Conservation (phyloP, 352 stramenopile species). For the Aphanomyces cochlioides region DNA sequence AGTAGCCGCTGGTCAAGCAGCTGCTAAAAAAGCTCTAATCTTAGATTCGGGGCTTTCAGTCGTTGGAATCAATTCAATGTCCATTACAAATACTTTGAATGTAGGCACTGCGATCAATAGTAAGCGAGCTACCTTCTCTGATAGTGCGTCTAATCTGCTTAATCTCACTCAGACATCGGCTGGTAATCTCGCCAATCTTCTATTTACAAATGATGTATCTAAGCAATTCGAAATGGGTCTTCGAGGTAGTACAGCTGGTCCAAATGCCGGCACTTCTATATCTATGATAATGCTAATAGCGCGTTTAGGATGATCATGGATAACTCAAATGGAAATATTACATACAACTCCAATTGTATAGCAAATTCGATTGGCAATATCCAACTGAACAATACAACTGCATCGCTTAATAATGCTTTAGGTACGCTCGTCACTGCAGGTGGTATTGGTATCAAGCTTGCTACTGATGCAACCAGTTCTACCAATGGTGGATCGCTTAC, state of each 20-base stretch:
- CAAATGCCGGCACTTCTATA: background rate
- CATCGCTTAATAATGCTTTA: no score
- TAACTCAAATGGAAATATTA: no score
- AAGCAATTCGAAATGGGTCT: background rate
- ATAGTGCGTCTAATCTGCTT: background rate
- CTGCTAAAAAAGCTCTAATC: background rate
- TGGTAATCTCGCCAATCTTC: background rate
- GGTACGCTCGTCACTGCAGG: no score
- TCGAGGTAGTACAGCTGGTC: background rate
- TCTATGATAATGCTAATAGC: background rate
- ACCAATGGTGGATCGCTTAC: no score
- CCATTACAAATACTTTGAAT: background rate
- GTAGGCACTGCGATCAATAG: background rate
- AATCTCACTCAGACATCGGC: background rate
- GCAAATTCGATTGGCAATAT: background rate
- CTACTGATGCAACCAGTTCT: no score
- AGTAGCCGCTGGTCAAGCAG: no score
- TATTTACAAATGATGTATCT: background rate
- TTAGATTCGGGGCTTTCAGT: background rate
- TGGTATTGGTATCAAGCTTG: no score
- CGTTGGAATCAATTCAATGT: background rate
- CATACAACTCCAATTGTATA: no score
- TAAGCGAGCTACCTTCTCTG: background rate
- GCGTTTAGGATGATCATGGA: no score
- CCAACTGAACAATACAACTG: no score